These are phyloP conservation scores for Dacryopinax spathularia DNA, from an alignment of 768 basidiomycete genomes.

Conservation along the genomic window DNA sequence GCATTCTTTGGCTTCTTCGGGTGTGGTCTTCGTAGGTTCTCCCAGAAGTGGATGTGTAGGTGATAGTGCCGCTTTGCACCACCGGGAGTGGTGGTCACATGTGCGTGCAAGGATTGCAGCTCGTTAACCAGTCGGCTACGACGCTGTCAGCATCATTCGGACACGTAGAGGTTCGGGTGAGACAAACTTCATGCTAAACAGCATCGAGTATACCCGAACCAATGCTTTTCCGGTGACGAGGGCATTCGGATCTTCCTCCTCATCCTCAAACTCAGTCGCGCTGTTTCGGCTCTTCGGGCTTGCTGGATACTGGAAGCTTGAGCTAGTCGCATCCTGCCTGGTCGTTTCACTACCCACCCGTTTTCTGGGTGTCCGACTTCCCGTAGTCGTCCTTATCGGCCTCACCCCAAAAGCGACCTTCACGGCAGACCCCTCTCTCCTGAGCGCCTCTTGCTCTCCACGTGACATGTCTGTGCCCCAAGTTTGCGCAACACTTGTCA, in stretches of 20 bases:
- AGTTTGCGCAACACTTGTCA: not conserved
- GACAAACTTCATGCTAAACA: constrained; percentile 18
- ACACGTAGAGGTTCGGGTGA: not conserved
- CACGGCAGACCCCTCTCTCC: not conserved
- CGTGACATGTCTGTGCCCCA: not conserved
- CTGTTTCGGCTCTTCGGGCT: not conserved
- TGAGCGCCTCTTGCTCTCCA: not conserved
- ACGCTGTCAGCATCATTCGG: constrained; percentile 5
- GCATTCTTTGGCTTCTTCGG: not conserved
- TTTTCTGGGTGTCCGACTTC: not conserved
- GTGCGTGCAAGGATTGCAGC: constrained; percentile 14
- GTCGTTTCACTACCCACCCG: not conserved
- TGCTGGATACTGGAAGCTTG: not conserved
- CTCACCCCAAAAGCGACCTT: not conserved
- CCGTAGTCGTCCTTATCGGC: not conserved
- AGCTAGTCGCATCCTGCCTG: not conserved
- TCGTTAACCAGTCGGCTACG: constrained; percentile 16
- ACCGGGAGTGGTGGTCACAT: constrained; percentile 7
- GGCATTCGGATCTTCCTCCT: not conserved
- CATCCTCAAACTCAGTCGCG: not conserved
- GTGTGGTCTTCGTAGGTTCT: constrained; percentile 11
- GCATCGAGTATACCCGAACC: constrained; percentile 17
- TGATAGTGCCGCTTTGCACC: constrained; percentile 8
- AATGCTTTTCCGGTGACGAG: not conserved
- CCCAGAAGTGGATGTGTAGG: constrained; percentile 21